Evolutionary conservation across 805 yeast genomes (phyloP), one percentile per base, ranked within the genome.

Genomic region (Kurtzmaniella cleridarum): DNA sequence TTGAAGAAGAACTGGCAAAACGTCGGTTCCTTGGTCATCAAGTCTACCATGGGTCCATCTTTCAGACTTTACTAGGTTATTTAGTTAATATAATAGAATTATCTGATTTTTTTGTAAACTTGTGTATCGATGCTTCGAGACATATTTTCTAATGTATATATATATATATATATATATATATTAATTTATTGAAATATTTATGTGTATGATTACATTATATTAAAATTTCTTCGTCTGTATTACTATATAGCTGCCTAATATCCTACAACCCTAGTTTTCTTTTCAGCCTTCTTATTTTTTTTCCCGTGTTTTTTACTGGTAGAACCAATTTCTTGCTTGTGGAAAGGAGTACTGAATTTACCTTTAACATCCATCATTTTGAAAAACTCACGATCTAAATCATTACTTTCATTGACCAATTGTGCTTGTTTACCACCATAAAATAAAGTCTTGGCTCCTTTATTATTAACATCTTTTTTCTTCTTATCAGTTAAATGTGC

Each of bases 1-100:
- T 82, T 93, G 74, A 93, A 93, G 96, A 93, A 93, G 91, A 88
- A 93, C 96, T 93, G 99, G 99, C 99, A 93, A 83, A 93, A 93
- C 78, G 97, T 93, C 69, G 98, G 98, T 65, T 93, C 98, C 67
- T 79, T 93, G 74, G 97, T 90, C 69, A 84, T 93, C 80, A 93
- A 93, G 81, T 88, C 96, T 51, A 81, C 98, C 75, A 93, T 93
- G 99, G 98, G 99, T 78, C 98, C 98, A 72, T 85, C 98, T 70
- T 88, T 82, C 95, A 90, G 98, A 85, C 83, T 93, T 73, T 93
- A 93, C 93, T 93, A 90, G 76, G 66, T 60, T 13, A n/a, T 13
- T n/a, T 28, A 20, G 8, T 8, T 20, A 20, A 20, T 20, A 20
- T 20, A 20, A 20, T 20, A 20, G 30, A 29, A 28, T 39, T 37